Conservation (phyloP, 257 asterid species). For the Petunia axillaris region DNA sequence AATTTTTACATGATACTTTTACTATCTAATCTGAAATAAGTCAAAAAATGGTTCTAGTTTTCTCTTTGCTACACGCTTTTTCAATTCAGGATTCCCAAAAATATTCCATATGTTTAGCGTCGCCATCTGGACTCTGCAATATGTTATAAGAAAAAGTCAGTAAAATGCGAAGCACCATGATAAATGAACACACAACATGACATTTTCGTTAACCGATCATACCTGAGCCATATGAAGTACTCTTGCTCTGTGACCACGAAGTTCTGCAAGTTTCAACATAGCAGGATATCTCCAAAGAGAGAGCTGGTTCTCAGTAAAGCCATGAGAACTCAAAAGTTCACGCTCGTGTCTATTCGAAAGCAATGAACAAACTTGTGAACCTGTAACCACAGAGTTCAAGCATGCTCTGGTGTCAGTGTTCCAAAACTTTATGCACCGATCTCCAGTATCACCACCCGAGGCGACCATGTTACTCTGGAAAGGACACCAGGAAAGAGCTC, state of each 20-base stretch:
- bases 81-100: slow-evolving; percentile 80
- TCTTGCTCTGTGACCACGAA: slow-evolving; percentile 90
- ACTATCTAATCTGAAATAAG: slow-evolving; percentile 66
- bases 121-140: slow-evolving; percentile 81
- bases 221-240: slow-evolving; percentile 91
- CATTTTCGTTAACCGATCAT: background rate
- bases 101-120: slow-evolving; percentile 87
- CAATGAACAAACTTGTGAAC: slow-evolving; percentile 88
- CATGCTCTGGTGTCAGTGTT: slow-evolving; percentile 94
- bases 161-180: background rate
- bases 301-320: slow-evolving; percentile 91
- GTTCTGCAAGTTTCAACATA: slow-evolving; percentile 84
- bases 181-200: background rate
- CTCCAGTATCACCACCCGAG: slow-evolving; percentile 85
- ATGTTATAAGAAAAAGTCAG: background rate
- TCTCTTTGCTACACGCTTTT: slow-evolving; percentile 65
- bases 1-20: background rate
- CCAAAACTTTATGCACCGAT: slow-evolving; percentile 82
- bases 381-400: slow-evolving; percentile 87
- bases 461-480: slow-evolving; percentile 84
- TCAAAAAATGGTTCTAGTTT: slow-evolving; percentile 78
- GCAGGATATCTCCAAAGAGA: slow-evolving; percentile 94
- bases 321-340: slow-evolving; percentile 86
- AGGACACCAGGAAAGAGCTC: slow-evolving; percentile 98
- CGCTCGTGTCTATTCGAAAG: slow-evolving; percentile 88